A percentile compares a stretch with the other conserved stretches of the same genome.
Conservation (phyloP, 441 rosid species). For the Populus hybrid region DNA sequence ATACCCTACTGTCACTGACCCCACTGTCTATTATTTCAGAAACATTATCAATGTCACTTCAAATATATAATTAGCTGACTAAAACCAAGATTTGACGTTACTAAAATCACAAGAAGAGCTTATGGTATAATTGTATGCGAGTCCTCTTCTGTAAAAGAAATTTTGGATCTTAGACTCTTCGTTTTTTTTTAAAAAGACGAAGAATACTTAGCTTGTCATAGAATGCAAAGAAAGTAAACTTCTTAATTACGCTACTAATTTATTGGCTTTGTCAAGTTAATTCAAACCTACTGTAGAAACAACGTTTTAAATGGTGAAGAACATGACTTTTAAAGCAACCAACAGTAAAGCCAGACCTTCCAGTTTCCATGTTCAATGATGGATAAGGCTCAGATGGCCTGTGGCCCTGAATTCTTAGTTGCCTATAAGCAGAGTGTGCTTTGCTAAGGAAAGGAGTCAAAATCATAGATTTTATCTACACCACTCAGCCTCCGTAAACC, state of each 20-base stretch:
- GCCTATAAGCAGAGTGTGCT: not conserved
- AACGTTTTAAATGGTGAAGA: not conserved
- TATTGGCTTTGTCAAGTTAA: not conserved
- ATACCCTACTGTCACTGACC: not conserved
- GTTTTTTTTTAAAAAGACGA: not conserved
- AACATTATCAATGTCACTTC: not conserved
- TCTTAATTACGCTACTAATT: not conserved
- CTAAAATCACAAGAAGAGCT: no score
- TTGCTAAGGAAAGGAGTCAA: not conserved
- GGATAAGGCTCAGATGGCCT: not conserved
- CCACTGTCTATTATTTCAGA: not conserved
- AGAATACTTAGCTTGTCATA: no score
- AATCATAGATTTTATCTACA: not conserved
- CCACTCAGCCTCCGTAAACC: not conserved
- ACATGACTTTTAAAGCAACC: not conserved
- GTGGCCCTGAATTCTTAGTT: not conserved
- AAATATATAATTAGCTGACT: not conserved
- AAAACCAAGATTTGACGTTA: not conserved
- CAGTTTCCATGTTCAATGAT: not conserved
- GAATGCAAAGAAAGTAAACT: not conserved
- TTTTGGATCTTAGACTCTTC: not conserved
- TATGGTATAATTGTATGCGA: no score
- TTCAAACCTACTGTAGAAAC: not conserved
- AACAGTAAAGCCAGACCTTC: not conserved
- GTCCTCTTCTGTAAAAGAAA: no score